These are phyloP conservation scores for Scheffersomyces parashehatae DNA, from an alignment of 1,139 yeast genomes.

Conservation along the genomic window DNA sequence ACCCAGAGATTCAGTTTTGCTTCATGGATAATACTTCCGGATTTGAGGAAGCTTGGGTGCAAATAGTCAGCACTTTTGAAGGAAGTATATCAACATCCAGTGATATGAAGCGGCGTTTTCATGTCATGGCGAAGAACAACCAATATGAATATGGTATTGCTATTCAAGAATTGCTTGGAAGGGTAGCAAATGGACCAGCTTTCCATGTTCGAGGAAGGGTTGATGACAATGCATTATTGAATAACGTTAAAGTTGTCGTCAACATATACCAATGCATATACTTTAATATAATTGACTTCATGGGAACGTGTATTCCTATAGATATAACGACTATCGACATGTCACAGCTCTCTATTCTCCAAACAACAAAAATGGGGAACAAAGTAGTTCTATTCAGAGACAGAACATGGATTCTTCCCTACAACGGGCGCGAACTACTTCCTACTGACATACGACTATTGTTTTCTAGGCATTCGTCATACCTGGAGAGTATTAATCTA, in stretches of 20 bases:
- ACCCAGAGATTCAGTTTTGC: conserved; percentile 38
- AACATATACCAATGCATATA: conserved; percentile 41
- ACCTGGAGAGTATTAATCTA: conserved; percentile 42
- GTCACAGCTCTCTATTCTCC: conserved; percentile 13
- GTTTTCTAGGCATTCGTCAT: conserved; percentile 60
- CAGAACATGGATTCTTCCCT: conserved; percentile 31
- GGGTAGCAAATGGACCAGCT: conserved; percentile 4
- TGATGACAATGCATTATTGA: not conserved
- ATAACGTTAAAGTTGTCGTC: conserved; percentile 16
- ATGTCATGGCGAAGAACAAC: conserved; percentile 1
- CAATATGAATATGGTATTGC: not conserved
- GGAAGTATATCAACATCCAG: conserved; percentile 35
- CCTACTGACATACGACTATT: conserved; percentile 42
- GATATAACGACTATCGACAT: conserved; percentile 18
- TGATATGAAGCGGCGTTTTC: conserved; percentile 21
- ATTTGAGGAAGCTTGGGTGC: conserved; percentile 57
- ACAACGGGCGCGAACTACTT: conserved; percentile 29
- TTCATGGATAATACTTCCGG: conserved; percentile 50
- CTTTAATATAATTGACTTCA: conserved; percentile 38
- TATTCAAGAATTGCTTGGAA: not conserved
- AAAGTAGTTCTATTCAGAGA: conserved; percentile 21
- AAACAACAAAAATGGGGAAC: conserved; percentile 24
- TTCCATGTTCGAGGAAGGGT: conserved; percentile 32
- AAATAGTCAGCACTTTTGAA: conserved; percentile 31
- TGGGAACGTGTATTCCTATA: conserved; percentile 30